Conservation (phyloP, 2,329 filamentous ascomycete species). For the Scytalidium sp. region DNA sequence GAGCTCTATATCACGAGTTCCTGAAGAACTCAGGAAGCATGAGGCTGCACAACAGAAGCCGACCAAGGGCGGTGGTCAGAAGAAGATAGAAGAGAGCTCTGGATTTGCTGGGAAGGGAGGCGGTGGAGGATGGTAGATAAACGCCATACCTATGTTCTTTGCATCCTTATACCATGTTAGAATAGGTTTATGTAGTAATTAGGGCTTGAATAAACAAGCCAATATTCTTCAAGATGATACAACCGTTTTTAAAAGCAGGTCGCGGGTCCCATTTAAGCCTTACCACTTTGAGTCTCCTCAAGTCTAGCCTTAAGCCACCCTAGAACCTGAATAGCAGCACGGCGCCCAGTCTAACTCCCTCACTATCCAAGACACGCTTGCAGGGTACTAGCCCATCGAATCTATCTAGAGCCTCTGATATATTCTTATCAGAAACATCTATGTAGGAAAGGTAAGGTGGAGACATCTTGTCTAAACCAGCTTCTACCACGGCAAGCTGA, state of each 20-base stretch:
- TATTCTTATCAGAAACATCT: conserved; percentile 9
- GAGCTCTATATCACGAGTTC: conserved; percentile 81
- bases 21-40: conserved; percentile 86
- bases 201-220: background rate
- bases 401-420: background rate
- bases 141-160: background rate
- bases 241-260: too few species aligned
- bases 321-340: conserved; percentile 6
- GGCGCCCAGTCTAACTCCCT: conserved; percentile 30
- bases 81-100: conserved; percentile 41
- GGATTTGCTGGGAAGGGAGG: conserved; percentile 35
- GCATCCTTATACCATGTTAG: background rate
- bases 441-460: conserved; percentile 13
- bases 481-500: conserved; percentile 4
- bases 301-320: too few species aligned
- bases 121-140: conserved; percentile 5
- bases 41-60: conserved; percentile 88
- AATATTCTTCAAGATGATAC: too few species aligned
- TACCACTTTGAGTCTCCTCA: too few species aligned
- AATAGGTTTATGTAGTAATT: background rate
- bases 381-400: conserved; percentile 35
- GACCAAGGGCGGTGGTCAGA: conserved; percentile 39
- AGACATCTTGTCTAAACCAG: background rate
- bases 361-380: conserved; percentile 37
- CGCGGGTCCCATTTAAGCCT: too few species aligned